Evolutionary conservation across 1,284 basidiomycete genomes (phyloP), one percentile per base, ranked within the genome.

Genomic region (Tremellales sp.): DNA sequence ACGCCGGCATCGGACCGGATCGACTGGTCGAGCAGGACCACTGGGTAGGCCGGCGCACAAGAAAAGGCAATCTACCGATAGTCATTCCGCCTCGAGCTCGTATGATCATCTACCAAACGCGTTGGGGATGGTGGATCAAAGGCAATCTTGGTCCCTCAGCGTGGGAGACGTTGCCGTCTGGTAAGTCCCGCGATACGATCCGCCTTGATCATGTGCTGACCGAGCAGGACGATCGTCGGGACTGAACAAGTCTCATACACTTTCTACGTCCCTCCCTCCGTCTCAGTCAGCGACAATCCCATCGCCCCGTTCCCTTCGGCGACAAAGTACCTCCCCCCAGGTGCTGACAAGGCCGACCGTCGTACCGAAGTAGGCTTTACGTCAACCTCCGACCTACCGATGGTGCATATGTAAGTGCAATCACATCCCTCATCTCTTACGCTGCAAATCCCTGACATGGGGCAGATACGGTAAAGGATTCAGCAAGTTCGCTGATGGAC

Each of bases 401-500:
- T 70, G 25, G 56, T 72, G 8, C 70, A 66, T 6, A 53, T 73
- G 64, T 72, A 45, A 67, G 63, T n/a, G n/a, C n/a, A n/a, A n/a
- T 62, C 5, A 15, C 15, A 8, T 35, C 15, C 5, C 27, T 35
- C 31, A 17, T 36, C 8, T 19, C n/a, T 45, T 31, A 5, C 17
- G 19, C 37, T 5, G 11, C 17, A 27, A 22, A 25, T 23, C 31
- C 40, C 37, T 29, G 25, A 1, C 31, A 31, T 79, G 82, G 49
- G 75, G 15, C 82, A 90, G 82, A 76, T 89, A 91, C 65, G 92
- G 91, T 51, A 88, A 91, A 72, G 89, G 92, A 75, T 90, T 96
- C 71, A 81, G 80, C 64, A 89, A 89, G 76, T 48, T 86, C 84
- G 55, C 85, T 81, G 56, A 80, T 87, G 60, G 83, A 79, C 46